Conservation (phyloP, 1,284 basidiomycete species). For the Chalciporus sp. region DNA sequence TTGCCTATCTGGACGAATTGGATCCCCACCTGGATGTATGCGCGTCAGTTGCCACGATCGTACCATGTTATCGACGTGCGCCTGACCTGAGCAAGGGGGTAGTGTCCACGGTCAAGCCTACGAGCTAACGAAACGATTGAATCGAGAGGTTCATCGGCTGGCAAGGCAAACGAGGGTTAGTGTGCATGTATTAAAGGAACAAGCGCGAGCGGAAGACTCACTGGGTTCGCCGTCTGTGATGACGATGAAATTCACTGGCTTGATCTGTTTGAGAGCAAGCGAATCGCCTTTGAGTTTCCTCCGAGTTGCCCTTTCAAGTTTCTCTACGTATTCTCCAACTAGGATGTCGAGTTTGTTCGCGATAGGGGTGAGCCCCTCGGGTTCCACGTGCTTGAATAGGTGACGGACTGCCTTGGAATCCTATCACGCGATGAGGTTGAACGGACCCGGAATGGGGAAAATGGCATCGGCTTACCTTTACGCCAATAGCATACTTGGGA, state of each 20-base stretch:
- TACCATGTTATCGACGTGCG: neutral
- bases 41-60: conserved; percentile 2
- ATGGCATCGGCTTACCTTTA: conserved; percentile 19
- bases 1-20: conserved; percentile 66
- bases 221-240: too few species aligned
- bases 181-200: too few species aligned
- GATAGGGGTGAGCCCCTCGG: conserved; percentile 50
- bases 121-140: conserved; percentile 52
- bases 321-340: conserved; percentile 46
- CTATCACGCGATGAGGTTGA: conserved; percentile 18
- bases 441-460: neutral
- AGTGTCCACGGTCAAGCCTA: conserved; percentile 49
- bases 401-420: conserved; percentile 34
- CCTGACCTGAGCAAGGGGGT: conserved; percentile 55
- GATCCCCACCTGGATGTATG: conserved; percentile 45
- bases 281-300: conserved; percentile 26
- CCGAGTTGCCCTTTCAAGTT: conserved; percentile 42
- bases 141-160: conserved; percentile 53
- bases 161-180: too few species aligned
- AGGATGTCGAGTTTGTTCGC: conserved; percentile 51
- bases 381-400: conserved; percentile 47
- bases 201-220: too few species aligned
- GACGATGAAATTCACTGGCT: too few species aligned
- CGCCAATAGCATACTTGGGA: neutral
- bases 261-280: too few species aligned